Base-by-base conservation (phyloP, 2,329 filamentous ascomycete species). In the Xenoacremonium recifei region DNA sequence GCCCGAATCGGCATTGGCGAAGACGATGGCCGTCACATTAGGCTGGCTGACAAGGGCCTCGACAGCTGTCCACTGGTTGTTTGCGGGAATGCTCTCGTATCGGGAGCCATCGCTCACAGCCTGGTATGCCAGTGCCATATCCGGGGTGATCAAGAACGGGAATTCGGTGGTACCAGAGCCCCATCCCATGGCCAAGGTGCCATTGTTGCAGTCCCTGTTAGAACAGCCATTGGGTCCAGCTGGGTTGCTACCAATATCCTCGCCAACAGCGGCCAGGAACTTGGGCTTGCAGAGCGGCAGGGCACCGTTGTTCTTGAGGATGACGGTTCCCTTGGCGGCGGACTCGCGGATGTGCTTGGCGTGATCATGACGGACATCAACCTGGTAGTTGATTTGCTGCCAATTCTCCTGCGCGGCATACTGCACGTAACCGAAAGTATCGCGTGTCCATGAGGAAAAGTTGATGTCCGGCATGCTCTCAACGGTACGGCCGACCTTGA, bases 401-500 rank as follows among this genome's bases (percentile, higher is more conserved):
- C 77, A 79, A 37, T 79, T 79, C 44, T 83, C 72, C 18, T 78
- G 66, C 11, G 79, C 85, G 9, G 76, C 77, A 37, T 66, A 73
- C 60, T 96, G 84, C 36, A 81, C 58, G 44, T 80, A 85, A 32
- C 85, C 87, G 52, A 79, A 86, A 0, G 87, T 91, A 54, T 92
- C 83, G 2, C 73, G 68, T 1, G 85, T 89, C 92, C 92, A 97
- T 5, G 89, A 89, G 55, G 85, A 85, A 68, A 96, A 96, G 74
- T 91, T 97, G 64, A 87, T 82, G 3, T 72, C 68, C 0, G 67
- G 63, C 37, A 73, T 64, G 4, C 66, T 59, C 18, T 69, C 65
- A 3, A 81, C 53, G 0, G 70, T 74, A 48, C 74, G 71, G 38
- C 80, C 80, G 27, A 84, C 79, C 65, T 85, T 85, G 70, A 84